Base-by-base conservation (phyloP, 371 early-diverging fungal species). In the Smittium culicis region DNA sequence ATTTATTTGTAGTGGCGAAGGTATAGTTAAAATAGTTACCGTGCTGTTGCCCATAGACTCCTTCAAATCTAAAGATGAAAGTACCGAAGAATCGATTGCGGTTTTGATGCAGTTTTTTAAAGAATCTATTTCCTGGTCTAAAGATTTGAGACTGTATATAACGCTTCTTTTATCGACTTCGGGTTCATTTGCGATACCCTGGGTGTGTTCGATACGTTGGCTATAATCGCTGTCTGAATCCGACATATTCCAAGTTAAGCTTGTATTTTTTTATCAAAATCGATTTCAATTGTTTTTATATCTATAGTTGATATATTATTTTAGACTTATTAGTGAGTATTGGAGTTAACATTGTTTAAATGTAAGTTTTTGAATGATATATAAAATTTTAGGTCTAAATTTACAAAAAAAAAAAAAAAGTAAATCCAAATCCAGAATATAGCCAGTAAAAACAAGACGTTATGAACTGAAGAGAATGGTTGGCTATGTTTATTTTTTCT, bases 31-130 rank as follows among this genome's bases (percentile, higher is more conserved):
- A 16, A 64, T 25, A 35, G 16, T 8, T 64, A 64, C 65, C 65
- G 11, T 35, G 8, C 20, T 35, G 1, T 64, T 3, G 5, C 34
- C 34, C 29, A n/a, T 34, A 64, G 35, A 8, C 28, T 64, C 65
- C 27, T 64, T 34, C n/a, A 64, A 34, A 64, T 64, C 65, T 5
- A 64, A 16, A 34, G 35, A 64, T 3, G 65, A 11, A 16, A 64
- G 34, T 24, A 64, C 65, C 1, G 65, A 34, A 35, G 65, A 64
- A 24, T 64, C 65, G 20, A 54, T 64, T 11, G 54, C n/a, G 25
- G 33, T 31, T 20, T n/a, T 34, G 16, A 64, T 34, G 5, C 30
- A 1, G 65, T 64, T 64, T 45, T 64, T 34, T 2, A 64, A 20
- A 45, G 65, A 32, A 11, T 34, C 35, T 16, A 64, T 29, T 29